Conservation (phyloP, 352 stramenopile species). For the Elongisporangium senticosum region DNA sequence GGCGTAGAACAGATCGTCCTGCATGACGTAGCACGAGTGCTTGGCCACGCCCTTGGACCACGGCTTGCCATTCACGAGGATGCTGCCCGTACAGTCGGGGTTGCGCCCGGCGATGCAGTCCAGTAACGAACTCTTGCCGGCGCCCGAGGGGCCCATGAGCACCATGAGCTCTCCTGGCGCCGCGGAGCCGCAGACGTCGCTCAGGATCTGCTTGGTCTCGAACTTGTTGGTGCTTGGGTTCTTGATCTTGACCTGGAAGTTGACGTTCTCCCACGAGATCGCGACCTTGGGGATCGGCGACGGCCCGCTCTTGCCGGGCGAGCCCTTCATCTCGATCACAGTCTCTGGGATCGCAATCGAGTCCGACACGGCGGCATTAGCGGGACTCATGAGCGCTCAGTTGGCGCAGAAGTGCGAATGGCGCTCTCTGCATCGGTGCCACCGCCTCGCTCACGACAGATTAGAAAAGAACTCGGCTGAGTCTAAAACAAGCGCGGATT, state of each 20-base stretch:
- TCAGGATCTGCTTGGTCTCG: slow-evolving; percentile 37
- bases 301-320: neutral
- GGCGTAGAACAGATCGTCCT: slow-evolving; percentile 82
- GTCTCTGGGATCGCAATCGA: neutral
- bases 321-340: neutral
- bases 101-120: slow-evolving; percentile 35
- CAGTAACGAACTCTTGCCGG: slow-evolving; percentile 32
- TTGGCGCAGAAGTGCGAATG: neutral
- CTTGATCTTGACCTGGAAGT: slow-evolving; percentile 20
- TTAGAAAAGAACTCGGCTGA: neutral
- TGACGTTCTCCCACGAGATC: slow-evolving; percentile 27
- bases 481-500: neutral
- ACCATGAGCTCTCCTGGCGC: slow-evolving; percentile 21
- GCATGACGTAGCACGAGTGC: slow-evolving; percentile 60
- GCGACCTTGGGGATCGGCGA: slow-evolving; percentile 19
- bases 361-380: neutral
- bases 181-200: slow-evolving; percentile 28
- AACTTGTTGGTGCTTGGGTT: slow-evolving; percentile 16
- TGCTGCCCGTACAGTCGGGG: slow-evolving; percentile 41
- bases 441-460: neutral
- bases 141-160: slow-evolving; percentile 35
- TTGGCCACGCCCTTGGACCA: slow-evolving; percentile 23
- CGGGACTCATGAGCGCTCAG: neutral
- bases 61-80: slow-evolving; percentile 46
- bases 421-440: neutral